phyloP scores from a whole-genome alignment of 2,329 filamentous ascomycete species.

The Talaromyces sp. region DNA sequence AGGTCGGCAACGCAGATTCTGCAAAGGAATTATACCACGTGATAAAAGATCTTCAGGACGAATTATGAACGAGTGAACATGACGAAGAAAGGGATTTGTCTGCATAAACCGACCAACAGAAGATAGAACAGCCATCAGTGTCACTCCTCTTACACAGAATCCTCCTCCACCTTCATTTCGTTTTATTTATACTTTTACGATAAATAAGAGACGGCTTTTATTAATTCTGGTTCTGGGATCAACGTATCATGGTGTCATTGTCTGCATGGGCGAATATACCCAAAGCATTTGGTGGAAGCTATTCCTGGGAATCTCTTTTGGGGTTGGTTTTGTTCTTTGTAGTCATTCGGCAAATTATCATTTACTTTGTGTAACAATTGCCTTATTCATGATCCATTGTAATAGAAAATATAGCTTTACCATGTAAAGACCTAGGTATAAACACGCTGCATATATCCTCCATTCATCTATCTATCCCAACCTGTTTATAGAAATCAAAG shows the following conservation, averaged over 20 bases:
- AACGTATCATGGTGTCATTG: background rate
- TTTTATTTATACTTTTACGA: background rate
- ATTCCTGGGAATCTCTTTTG: background rate
- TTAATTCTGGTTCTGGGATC: background rate
- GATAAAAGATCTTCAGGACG: slow-evolving; percentile 39
- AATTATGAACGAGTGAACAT: slow-evolving; percentile 28
- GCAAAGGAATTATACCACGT: slow-evolving; percentile 47
- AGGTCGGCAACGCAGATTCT: slow-evolving; percentile 44
- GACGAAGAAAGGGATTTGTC: background rate
- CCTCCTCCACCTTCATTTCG: background rate
- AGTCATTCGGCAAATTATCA: background rate
- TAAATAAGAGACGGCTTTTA: background rate
- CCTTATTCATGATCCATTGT: background rate
- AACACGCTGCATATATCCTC: background rate
- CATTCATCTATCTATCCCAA: background rate
- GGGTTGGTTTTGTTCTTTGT: background rate
- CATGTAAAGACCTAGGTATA: background rate
- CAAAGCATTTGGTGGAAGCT: slow-evolving; percentile 2
- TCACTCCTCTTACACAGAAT: background rate
- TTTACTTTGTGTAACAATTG: background rate
- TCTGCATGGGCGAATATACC: slow-evolving; percentile 2
- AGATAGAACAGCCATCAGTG: background rate
- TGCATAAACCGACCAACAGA: background rate
- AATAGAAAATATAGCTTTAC: background rate
- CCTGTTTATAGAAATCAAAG: background rate